Conservation (phyloP, 2,329 filamentous ascomycete species). For the Colletotrichum trifolii region DNA sequence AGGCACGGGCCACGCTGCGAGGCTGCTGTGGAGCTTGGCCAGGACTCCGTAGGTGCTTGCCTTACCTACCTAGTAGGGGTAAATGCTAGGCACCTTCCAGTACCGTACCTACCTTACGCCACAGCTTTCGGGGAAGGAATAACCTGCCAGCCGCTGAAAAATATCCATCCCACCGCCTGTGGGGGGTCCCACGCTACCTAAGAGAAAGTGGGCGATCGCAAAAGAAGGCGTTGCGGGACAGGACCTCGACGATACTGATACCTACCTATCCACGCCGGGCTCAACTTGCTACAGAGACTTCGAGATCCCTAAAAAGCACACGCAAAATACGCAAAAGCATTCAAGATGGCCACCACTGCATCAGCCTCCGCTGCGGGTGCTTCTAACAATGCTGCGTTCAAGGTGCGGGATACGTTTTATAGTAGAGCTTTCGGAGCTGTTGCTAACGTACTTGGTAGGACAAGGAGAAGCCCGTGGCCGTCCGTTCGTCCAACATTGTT, state of each 20-base stretch:
- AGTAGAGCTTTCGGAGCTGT: slow-evolving; percentile 48
- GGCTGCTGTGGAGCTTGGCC: slow-evolving; percentile 38
- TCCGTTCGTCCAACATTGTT: slow-evolving; percentile 95
- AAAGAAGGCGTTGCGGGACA: slow-evolving; percentile 39
- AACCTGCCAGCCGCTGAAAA: slow-evolving; percentile 39
- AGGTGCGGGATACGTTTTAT: slow-evolving; percentile 49
- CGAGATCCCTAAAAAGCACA: background rate
- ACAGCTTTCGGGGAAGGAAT: slow-evolving; percentile 37
- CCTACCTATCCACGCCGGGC: slow-evolving; percentile 21
- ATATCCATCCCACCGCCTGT: slow-evolving; percentile 39
- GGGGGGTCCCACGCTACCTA: slow-evolving; percentile 32
- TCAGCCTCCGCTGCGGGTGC: slow-evolving; percentile 49
- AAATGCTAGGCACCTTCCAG: slow-evolving; percentile 6
- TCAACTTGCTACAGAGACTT: slow-evolving; percentile 21
- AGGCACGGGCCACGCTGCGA: slow-evolving; percentile 38
- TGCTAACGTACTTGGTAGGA: slow-evolving; percentile 61
- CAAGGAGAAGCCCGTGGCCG: slow-evolving; percentile 99
- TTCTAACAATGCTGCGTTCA: slow-evolving; percentile 66
- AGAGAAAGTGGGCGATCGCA: slow-evolving; percentile 38
- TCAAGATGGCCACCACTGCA: slow-evolving; percentile 58
- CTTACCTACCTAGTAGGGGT: background rate
- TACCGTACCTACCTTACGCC: background rate
- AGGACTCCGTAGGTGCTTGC: background rate
- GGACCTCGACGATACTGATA: slow-evolving; percentile 31
- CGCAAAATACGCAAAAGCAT: slow-evolving; percentile 41